Evolutionary conservation across 257 asterid species (phyloP).

Genomic region (Misopates orontium): DNA sequence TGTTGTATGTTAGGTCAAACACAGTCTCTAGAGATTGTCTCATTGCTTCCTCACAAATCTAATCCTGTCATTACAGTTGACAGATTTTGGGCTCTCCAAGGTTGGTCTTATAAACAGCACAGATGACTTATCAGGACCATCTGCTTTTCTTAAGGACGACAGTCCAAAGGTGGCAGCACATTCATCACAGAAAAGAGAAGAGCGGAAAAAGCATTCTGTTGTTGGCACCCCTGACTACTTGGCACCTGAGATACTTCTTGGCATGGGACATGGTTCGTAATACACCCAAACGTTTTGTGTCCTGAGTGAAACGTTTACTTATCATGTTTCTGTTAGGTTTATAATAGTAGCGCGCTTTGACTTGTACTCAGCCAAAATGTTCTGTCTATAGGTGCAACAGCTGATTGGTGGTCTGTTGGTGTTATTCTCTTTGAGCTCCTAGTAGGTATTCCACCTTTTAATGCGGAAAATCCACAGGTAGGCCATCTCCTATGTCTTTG

Average conservation of each 20-base stretch:
- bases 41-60: constrained; percentile 35
- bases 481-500: constrained; percentile 38
- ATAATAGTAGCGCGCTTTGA: constrained; percentile 3
- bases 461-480: constrained; percentile 92
- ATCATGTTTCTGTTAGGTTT: constrained; percentile 6
- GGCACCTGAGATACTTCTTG: constrained; percentile 99
- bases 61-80: constrained; percentile 71
- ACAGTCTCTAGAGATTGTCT: constrained; percentile 9
- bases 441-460: constrained; percentile 92
- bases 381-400: constrained; percentile 65
- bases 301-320: not conserved
- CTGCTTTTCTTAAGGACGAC: constrained; percentile 69
- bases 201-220: constrained; percentile 69
- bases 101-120: constrained; percentile 98
- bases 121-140: constrained; percentile 91
- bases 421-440: constrained; percentile 82
- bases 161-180: constrained; percentile 46
- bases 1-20: constrained; percentile 23
- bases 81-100: constrained; percentile 98
- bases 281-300: constrained; percentile 23
- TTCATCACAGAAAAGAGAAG: constrained; percentile 65
- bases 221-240: constrained; percentile 98
- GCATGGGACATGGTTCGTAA: constrained; percentile 89
- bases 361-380: constrained; percentile 16
- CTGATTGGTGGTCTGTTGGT: constrained; percentile 99